Conservation (phyloP, 345 rosid species). For the Gossypium australe region DNA sequence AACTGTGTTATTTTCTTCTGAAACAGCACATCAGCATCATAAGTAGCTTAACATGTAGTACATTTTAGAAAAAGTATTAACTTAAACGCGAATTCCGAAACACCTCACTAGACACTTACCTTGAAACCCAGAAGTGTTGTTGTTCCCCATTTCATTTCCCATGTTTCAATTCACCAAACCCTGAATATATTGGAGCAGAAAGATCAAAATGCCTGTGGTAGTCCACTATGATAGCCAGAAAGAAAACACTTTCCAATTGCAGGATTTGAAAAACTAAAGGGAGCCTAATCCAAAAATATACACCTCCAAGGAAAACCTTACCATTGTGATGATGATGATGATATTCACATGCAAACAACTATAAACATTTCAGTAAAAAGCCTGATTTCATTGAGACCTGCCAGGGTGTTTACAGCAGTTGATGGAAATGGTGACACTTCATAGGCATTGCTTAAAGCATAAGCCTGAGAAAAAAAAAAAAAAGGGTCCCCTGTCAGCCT, state of each 20-base stretch:
- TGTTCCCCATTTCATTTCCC: slow-evolving; percentile 69
- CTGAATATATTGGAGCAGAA: slow-evolving; percentile 33
- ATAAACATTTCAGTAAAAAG: slow-evolving; percentile 22
- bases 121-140: slow-evolving; percentile 41
- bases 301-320: slow-evolving; percentile 11
- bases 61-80: background rate
- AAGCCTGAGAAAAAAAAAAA: slow-evolving; percentile 12
- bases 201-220: slow-evolving; percentile 9
- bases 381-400: slow-evolving; percentile 19
- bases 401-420: slow-evolving; percentile 30
- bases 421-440: slow-evolving; percentile 4
- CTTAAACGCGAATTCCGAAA: background rate
- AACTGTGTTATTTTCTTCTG: slow-evolving; percentile 24
- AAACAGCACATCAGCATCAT: slow-evolving; percentile 11
- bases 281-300: slow-evolving; percentile 12
- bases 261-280: slow-evolving; percentile 15
- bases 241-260: slow-evolving; percentile 5
- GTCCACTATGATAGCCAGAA: slow-evolving; percentile 11
- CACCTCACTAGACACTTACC: slow-evolving; percentile 20
- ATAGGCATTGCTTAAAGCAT: slow-evolving; percentile 31
- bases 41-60: background rate
- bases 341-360: slow-evolving; percentile 30
- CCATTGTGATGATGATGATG: slow-evolving; percentile 36
- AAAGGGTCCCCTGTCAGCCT: slow-evolving; percentile 26
- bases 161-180: slow-evolving; percentile 31